Evolutionary conservation across 1,284 basidiomycete species (phyloP), one percentile per base, ranked within the genome.

Genomic region (Ceratobasidium sp.): DNA sequence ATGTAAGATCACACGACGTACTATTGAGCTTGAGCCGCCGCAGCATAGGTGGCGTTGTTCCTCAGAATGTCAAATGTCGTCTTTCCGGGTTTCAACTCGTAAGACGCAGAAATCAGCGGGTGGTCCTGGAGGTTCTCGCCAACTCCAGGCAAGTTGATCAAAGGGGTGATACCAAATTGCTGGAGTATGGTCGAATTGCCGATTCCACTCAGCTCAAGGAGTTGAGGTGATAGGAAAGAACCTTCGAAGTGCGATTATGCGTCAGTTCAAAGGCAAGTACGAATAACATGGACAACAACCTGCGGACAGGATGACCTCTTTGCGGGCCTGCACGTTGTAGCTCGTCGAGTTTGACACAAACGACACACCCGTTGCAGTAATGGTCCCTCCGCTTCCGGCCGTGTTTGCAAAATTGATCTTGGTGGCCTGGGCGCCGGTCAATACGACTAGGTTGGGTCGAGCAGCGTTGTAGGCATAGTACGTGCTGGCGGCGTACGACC

Each of bases 131-230:
- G 79, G 77, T 87, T 85, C 76, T 83, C 81, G 1, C 75, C 75
- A 8, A 87, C 86, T 69, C 81, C 81, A 1, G 83, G 81, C 16
- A 84, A 78, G 72, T 84, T 79, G 22, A 82, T 79, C 13, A 84
- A 79, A 0, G 81, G 75, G 1, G 80, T 79, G 58, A 87, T 84
- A 19, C 81, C 82, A 13, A 83, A 76, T 39, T 78, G 76, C 46
- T 78, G 62, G 2, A 88, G 79, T 1, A 84, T 80, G 8, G 77
- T 75, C 41, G 81, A 76, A 62, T 84, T 82, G 0, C 87, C 87
- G 65, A 88, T 82, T 8, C 86, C 87, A 11, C 85, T 86, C 19
- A 87, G 80, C 76, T 87, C 81, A 2, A 88, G 82, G 3, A 87
- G 78, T 37, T 84, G 84, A 22, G 87, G 85, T 7, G 85, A 84